A percentile compares a stretch with the other conserved stretches of the same genome.
phyloP scores from a whole-genome alignment of 139 green algal species.

The Chlorokybus atmophyticus region DNA sequence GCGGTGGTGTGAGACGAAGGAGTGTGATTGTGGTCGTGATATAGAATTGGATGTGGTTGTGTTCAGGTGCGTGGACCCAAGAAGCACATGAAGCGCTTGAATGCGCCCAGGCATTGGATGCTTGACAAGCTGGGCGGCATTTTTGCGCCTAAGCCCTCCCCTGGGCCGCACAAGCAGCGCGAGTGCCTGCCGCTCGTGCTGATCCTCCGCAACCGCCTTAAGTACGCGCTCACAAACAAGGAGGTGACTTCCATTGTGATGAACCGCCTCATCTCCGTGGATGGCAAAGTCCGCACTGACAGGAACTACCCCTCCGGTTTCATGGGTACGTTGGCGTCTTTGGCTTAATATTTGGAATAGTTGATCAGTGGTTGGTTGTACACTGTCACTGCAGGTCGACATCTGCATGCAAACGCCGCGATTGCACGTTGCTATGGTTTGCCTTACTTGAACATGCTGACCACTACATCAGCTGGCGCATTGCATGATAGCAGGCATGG shows the following conservation, averaged over 20 bases:
- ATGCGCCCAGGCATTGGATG: slow-evolving; percentile 98
- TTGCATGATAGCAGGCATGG: too few species aligned
- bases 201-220: slow-evolving; percentile 94
- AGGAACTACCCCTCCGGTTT: slow-evolving; percentile 89
- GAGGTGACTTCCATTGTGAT: slow-evolving; percentile 95
- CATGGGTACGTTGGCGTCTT: slow-evolving; percentile 50
- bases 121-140: slow-evolving; percentile 98
- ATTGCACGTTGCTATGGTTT: too few species aligned
- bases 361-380: too few species aligned
- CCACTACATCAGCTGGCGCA: too few species aligned
- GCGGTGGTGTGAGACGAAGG: too few species aligned
- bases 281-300: slow-evolving; percentile 94
- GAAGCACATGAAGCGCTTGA: slow-evolving; percentile 98
- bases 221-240: slow-evolving; percentile 95
- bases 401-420: too few species aligned
- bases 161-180: slow-evolving; percentile 86
- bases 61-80: slow-evolving; percentile 49
- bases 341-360: too few species aligned
- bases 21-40: too few species aligned
- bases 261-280: slow-evolving; percentile 90
- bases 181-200: slow-evolving; percentile 95
- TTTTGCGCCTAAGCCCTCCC: slow-evolving; percentile 91
- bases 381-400: too few species aligned
- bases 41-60: neutral
- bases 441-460: too few species aligned